These are phyloP conservation scores for Vitis vinifera DNA, from an alignment of 164 flowering plant species.

Conservation along the genomic window ASM3070453v1 NC_081810.1:7393501-7394000, in stretches of 20 bases:
- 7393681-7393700: conserved; percentile 29
- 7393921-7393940: conserved; percentile 35
- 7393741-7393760: conserved; percentile 34
- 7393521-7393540: no score
- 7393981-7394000: not conserved
- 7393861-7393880: conserved; percentile 28
- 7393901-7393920: conserved; percentile 48
- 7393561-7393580: no score
- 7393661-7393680: conserved; percentile 40
- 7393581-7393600: no score
- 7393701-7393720: conserved; percentile 38
- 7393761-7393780: conserved; percentile 42
- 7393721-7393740: conserved; percentile 38
- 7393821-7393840: conserved; percentile 26
- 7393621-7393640: no score
- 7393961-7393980: conserved; percentile 20
- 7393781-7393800: conserved; percentile 39
- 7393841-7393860: conserved; percentile 31
- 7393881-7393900: conserved; percentile 28
- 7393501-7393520: no score
- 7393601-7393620: no score
- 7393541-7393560: no score
- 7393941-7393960: conserved; percentile 37
- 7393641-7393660: conserved; percentile 25
- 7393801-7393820: conserved; percentile 29